A percentile compares a stretch with the other conserved stretches of the same genome.
These are phyloP conservation scores for Rhodotorula mucilaginosa DNA, from an alignment of 1,284 basidiomycete species.

Conservation along the genomic window DNA sequence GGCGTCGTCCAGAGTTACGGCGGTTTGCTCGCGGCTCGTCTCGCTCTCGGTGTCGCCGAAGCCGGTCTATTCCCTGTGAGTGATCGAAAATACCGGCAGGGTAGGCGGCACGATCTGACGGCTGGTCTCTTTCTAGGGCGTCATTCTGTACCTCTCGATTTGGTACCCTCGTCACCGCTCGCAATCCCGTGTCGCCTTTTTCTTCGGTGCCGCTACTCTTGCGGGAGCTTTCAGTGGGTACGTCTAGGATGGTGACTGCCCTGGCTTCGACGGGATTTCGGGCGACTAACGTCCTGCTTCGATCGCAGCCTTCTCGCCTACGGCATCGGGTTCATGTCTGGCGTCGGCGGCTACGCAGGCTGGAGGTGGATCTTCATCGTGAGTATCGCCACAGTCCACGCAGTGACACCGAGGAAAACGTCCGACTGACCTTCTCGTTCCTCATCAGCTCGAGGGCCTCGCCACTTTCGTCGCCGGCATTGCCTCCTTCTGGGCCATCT, in stretches of 20 bases:
- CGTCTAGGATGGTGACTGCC: not conserved
- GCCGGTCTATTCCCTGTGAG: slow-evolving; percentile 54
- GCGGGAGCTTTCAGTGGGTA: slow-evolving; percentile 24
- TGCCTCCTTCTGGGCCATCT: slow-evolving; percentile 41
- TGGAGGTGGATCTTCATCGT: slow-evolving; percentile 53
- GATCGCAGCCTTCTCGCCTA: slow-evolving; percentile 50
- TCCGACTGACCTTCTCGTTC: not conserved
- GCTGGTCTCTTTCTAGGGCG: slow-evolving; percentile 19
- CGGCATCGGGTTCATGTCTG: slow-evolving; percentile 54
- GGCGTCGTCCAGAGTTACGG: slow-evolving; percentile 35
- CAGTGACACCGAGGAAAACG: too few relatives aligned
- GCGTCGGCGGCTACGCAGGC: slow-evolving; percentile 50
- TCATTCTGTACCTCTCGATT: slow-evolving; percentile 53
- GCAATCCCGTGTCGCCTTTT: slow-evolving; percentile 58
- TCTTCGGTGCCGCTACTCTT: slow-evolving; percentile 52
- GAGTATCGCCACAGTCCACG: not conserved
- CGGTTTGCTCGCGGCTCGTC: slow-evolving; percentile 50
- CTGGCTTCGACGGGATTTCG: too few relatives aligned
- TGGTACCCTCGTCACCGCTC: slow-evolving; percentile 59
- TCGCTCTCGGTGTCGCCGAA: slow-evolving; percentile 63
- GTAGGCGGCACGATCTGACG: too few relatives aligned
- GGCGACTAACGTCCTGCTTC: slow-evolving; percentile 5
- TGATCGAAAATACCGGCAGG: not conserved
- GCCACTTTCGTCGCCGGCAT: slow-evolving; percentile 56
- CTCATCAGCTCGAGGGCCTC: slow-evolving; percentile 56